phyloP scores from a whole-genome alignment of 1,284 basidiomycete species.

The Bjerkandera adusta region DNA sequence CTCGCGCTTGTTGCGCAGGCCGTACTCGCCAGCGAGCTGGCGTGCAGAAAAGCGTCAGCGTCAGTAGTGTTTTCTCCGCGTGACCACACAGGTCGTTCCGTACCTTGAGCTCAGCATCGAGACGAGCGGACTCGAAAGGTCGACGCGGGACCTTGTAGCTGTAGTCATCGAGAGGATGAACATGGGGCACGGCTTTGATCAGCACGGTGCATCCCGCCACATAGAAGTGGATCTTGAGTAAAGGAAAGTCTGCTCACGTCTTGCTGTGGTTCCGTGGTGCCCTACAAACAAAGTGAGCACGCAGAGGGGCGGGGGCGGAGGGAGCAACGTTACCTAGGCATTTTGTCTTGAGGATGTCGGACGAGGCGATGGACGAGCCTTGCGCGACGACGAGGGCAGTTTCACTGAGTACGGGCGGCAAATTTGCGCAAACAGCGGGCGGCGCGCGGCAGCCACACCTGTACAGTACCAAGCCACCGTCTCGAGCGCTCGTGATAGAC shows the following conservation, averaged over 20 bases:
- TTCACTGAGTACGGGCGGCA: conserved; percentile 17
- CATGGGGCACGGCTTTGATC: conserved; percentile 60
- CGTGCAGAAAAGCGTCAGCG: conserved; percentile 1
- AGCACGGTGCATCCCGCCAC: conserved; percentile 65
- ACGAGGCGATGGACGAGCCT: conserved; percentile 25
- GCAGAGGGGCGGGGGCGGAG: conserved; percentile 12
- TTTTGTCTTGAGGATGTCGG: conserved; percentile 62
- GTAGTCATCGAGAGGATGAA: conserved; percentile 44
- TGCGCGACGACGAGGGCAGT: conserved; percentile 26
- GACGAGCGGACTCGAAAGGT: conserved; percentile 96
- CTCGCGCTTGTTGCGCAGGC: conserved; percentile 99
- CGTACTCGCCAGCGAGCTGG: conserved; percentile 98
- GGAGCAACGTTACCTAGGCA: conserved; percentile 69
- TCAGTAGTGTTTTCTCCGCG: not conserved
- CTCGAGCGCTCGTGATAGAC: conserved; percentile 4
- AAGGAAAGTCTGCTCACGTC: conserved; percentile 68
- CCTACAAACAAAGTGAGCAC: conserved; percentile 50
- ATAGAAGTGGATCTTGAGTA: conserved; percentile 64
- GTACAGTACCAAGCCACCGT: conserved; percentile 32
- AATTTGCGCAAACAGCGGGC: conserved; percentile 25
- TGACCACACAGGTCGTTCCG: not conserved
- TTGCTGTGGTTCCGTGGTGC: conserved; percentile 87
- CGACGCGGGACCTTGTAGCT: conserved; percentile 99
- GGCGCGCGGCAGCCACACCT: conserved; percentile 39
- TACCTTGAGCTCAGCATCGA: conserved; percentile 99